Evolutionary conservation across 495 filamentous ascomycete species (phyloP), one percentile per base, ranked within the genome.

Genomic region (Massariosphaeria phaeospora): DNA sequence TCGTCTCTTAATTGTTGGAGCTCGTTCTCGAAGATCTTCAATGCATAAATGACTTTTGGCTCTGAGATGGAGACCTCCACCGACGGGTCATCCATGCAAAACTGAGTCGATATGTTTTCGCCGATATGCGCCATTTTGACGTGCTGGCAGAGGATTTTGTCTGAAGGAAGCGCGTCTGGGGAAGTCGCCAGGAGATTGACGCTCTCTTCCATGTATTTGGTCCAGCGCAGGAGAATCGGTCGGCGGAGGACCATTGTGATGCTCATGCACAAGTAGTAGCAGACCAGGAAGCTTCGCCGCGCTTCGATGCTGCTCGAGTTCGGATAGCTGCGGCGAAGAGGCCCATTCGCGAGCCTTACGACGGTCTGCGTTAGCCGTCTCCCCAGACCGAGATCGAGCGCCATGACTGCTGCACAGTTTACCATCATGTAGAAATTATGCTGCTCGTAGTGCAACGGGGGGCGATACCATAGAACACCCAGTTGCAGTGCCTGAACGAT

Each of bases 341-440:
- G 52, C 1, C 65, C 69, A 62, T 59, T 67, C 62, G 8, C 64
- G 62, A 57, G 71, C 66, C 44, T 72, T 72, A 62, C 71, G 72
- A 62, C 73, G 76, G 25, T 62, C 35, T 29, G 63, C 30, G 48
- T 67, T 48, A 46, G 43, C 48, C 69, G 66, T 44, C 76, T 78
- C 7, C 88, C 84, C 26, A 97, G 77, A 0, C 90, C 91, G 34
- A 96, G 76, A 65, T 98, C 93, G 61, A 96, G 82, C 11, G 83
- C 87, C 81, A 96, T 85, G 31, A 86, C 74, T 27, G 88, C 85
- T 6, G 89, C 88, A 45, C 91, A 79, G 62, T 96, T 87, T 23
- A 88, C 82, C 47, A 94, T 74, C 69, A 91, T 87, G 67, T 94
- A 94, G 65, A 91, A 95, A 63, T 93, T 94, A 58, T 93, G 76